phyloP scores from a whole-genome alignment of 345 rosid species.

The Zanthoxylum bungeanum region DNA sequence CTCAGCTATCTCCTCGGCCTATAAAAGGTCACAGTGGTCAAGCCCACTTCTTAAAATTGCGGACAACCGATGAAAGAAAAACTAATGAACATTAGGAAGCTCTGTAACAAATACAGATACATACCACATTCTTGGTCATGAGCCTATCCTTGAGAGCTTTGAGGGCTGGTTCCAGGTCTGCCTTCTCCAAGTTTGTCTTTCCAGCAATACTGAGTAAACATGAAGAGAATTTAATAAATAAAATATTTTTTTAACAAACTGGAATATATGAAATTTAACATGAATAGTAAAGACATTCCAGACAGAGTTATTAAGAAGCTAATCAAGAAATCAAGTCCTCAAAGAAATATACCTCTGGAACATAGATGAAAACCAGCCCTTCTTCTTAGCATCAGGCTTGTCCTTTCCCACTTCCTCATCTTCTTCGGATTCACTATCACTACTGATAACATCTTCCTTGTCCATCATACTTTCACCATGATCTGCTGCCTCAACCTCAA shows the following conservation, averaged over 20 bases:
- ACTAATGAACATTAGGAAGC: neutral
- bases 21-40: slow-evolving; percentile 15
- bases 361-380: slow-evolving; percentile 96
- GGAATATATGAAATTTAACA: neutral
- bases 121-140: slow-evolving; percentile 99
- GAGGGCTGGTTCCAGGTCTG: slow-evolving; percentile 89
- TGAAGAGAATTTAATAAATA: neutral
- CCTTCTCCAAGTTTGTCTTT: slow-evolving; percentile 90
- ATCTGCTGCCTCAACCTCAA: slow-evolving; percentile 67
- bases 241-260: neutral
- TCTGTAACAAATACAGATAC: slow-evolving; percentile 13
- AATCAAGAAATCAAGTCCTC: neutral
- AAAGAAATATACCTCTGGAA: slow-evolving; percentile 70
- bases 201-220: slow-evolving; percentile 78
- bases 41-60: neutral
- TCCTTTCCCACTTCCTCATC: slow-evolving; percentile 60
- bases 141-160: slow-evolving; percentile 96
- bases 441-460: slow-evolving; percentile 77
- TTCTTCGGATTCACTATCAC: slow-evolving; percentile 83
- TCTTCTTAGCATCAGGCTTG: slow-evolving; percentile 71
- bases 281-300: neutral
- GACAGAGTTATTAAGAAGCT: neutral
- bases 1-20: slow-evolving; percentile 99
- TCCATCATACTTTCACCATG: slow-evolving; percentile 99
- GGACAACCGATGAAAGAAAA: neutral